Conservation (phyloP, 108 stramenopile species). For the Skeletonema potamos region DNA sequence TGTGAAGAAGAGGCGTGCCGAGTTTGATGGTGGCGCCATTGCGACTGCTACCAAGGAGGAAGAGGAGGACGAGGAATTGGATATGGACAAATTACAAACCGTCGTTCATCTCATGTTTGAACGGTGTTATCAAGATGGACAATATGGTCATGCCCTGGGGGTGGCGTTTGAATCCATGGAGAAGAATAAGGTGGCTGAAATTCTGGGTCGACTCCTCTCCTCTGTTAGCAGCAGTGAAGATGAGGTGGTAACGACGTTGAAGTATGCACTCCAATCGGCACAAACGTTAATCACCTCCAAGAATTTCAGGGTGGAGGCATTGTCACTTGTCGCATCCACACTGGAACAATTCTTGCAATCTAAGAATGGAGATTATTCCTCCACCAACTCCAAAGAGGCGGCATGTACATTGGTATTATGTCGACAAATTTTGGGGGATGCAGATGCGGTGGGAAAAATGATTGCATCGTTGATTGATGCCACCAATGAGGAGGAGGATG, state of each 20-base stretch:
- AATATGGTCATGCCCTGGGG: slow-evolving; percentile 92
- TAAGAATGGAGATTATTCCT: background rate
- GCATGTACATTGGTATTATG: slow-evolving; percentile 68
- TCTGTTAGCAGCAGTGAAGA: background rate
- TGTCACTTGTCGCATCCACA: slow-evolving; percentile 2
- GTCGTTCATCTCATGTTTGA: slow-evolving; percentile 94
- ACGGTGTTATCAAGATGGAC: slow-evolving; percentile 83
- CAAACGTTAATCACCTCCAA: slow-evolving; percentile 69
- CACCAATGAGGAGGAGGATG: slow-evolving; percentile 36
- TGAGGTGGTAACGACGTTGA: slow-evolving; percentile 26
- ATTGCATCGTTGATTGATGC: slow-evolving; percentile 64
- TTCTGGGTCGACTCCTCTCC: slow-evolving; percentile 22
- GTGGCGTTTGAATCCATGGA: slow-evolving; percentile 93
- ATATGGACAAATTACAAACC: slow-evolving; percentile 85
- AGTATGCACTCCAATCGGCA: slow-evolving; percentile 57
- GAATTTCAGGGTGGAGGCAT: slow-evolving; percentile 54
- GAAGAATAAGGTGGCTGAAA: slow-evolving; percentile 47
- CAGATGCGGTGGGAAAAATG: slow-evolving; percentile 66
- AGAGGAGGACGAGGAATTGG: slow-evolving; percentile 48
- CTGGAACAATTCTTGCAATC: background rate
- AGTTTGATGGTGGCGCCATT: slow-evolving; percentile 40
- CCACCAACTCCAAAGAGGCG: slow-evolving; percentile 16
- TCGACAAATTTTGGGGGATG: slow-evolving; percentile 75
- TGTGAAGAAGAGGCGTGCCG: slow-evolving; percentile 24
- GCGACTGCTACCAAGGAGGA: slow-evolving; percentile 4